phyloP scores from a whole-genome alignment of 768 basidiomycete species.

The Termitomyces bulborhizus region DNA sequence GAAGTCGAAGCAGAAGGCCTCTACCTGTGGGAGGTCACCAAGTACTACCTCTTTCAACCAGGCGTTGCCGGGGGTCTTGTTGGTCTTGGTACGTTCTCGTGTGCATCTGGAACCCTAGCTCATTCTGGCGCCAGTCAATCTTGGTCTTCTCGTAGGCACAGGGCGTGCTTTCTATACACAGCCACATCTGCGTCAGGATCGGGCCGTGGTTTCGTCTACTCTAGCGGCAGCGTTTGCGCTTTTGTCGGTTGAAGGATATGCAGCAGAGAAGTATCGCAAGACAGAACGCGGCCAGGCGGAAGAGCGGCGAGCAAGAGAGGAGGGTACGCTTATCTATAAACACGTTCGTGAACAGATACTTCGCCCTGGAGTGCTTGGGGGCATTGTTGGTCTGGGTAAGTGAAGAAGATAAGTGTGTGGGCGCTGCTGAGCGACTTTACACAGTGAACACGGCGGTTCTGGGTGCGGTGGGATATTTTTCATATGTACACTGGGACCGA shows the following conservation, averaged over 20 bases:
- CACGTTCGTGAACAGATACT: conserved; percentile 50
- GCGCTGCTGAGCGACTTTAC: neutral
- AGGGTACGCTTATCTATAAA: conserved; percentile 50
- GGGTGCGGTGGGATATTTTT: conserved; percentile 55
- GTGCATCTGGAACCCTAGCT: neutral
- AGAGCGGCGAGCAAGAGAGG: conserved; percentile 48
- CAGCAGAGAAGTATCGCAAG: conserved; percentile 51
- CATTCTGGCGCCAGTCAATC: conserved; percentile 43
- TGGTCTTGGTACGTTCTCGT: conserved; percentile 48
- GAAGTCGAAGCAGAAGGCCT: conserved; percentile 45
- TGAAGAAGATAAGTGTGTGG: neutral
- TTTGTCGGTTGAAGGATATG: conserved; percentile 57
- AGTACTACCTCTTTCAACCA: conserved; percentile 54
- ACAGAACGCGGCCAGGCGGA: conserved; percentile 55
- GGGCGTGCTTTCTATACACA: conserved; percentile 60
- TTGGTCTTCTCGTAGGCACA: conserved; percentile 58
- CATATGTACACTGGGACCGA: conserved; percentile 60
- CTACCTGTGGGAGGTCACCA: conserved; percentile 46
- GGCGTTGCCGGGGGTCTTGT: conserved; percentile 68
- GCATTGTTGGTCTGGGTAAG: conserved; percentile 56
- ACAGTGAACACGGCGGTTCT: conserved; percentile 61
- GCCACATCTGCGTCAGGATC: conserved; percentile 54
- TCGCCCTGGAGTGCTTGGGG: conserved; percentile 61
- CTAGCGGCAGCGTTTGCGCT: conserved; percentile 51
- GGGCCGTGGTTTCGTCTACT: conserved; percentile 44